phyloP scores from a whole-genome alignment of 495 filamentous ascomycete genomes.

The Talaromyces proteolyticus region DNA sequence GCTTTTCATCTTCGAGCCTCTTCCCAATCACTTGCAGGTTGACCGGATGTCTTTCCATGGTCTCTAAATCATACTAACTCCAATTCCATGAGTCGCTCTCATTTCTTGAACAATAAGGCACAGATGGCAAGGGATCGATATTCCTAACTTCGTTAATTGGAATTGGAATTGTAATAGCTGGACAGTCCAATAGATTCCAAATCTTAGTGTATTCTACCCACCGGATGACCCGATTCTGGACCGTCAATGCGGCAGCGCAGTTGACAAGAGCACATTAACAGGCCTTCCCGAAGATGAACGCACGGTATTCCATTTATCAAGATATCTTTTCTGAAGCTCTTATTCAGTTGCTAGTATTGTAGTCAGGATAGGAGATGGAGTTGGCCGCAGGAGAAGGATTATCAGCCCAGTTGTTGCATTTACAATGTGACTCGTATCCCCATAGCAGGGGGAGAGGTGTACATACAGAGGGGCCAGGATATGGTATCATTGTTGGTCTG shows the following conservation, averaged over 20 bases:
- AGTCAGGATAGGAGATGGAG: too few relatives aligned
- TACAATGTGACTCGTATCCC: too few relatives aligned
- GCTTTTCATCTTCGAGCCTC: conserved; percentile 39
- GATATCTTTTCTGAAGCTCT: conserved; percentile 47
- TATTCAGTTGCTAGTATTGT: conserved; percentile 53
- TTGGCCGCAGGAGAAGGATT: too few relatives aligned
- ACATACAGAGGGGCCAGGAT: too few relatives aligned
- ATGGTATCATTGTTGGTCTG: too few relatives aligned
- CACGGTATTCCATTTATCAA: conserved; percentile 47
- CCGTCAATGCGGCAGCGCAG: conserved; percentile 43
- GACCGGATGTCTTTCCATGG: conserved; percentile 27
- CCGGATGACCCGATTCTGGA: conserved; percentile 40
- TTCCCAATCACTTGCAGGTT: conserved; percentile 35
- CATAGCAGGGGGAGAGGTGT: too few relatives aligned
- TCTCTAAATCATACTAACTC: conserved; percentile 37
- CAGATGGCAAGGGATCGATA: conserved; percentile 34
- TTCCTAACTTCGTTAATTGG: conserved; percentile 41
- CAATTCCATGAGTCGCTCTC: conserved; percentile 46
- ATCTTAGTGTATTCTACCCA: conserved; percentile 58
- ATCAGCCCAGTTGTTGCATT: too few relatives aligned
- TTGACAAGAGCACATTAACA: conserved; percentile 58
- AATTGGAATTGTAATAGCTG: conserved; percentile 50
- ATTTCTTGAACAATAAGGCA: conserved; percentile 42
- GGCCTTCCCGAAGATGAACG: conserved; percentile 39
- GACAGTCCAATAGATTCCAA: conserved; percentile 68